Conservation (phyloP, 2,329 filamentous ascomycete species). For the Penicillium thymicola region DNA sequence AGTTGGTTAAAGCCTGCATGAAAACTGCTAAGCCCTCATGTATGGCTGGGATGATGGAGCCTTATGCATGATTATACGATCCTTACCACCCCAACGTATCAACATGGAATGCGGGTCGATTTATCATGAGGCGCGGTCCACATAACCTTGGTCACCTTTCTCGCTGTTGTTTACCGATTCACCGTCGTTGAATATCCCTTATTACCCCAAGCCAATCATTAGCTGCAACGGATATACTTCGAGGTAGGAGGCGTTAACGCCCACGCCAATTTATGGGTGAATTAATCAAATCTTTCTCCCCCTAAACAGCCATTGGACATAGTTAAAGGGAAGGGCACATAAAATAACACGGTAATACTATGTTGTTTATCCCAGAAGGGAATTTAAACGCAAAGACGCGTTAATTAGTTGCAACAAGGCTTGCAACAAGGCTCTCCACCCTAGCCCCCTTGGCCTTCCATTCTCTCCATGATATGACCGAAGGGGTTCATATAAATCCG, state of each 20-base stretch:
- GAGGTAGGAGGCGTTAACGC: not conserved
- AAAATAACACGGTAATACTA: not conserved
- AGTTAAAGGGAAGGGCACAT: not conserved
- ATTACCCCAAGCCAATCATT: not conserved
- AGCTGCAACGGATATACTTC: not conserved
- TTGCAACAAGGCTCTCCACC: not conserved
- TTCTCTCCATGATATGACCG: not conserved
- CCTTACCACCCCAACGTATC: not conserved
- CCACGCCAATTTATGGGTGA: not conserved
- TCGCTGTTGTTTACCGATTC: not conserved
- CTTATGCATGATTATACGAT: not conserved
- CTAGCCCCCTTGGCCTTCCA: slow-evolving; percentile 3
- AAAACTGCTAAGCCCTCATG: not conserved
- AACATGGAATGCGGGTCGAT: slow-evolving; percentile 10
- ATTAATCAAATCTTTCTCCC: not conserved
- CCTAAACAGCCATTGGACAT: not conserved
- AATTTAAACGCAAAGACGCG: not conserved
- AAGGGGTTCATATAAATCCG: slow-evolving; percentile 20
- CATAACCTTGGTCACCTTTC: not conserved
- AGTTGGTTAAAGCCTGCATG: not conserved
- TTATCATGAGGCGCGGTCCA: not conserved
- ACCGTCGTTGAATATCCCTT: not conserved
- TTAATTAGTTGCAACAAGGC: not conserved
- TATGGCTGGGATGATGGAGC: not conserved
- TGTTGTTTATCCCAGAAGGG: not conserved